Evolutionary conservation across 2,329 filamentous ascomycete species (phyloP), one percentile per base, ranked within the genome.

Genomic region (Colletotrichum aenigma): DNA sequence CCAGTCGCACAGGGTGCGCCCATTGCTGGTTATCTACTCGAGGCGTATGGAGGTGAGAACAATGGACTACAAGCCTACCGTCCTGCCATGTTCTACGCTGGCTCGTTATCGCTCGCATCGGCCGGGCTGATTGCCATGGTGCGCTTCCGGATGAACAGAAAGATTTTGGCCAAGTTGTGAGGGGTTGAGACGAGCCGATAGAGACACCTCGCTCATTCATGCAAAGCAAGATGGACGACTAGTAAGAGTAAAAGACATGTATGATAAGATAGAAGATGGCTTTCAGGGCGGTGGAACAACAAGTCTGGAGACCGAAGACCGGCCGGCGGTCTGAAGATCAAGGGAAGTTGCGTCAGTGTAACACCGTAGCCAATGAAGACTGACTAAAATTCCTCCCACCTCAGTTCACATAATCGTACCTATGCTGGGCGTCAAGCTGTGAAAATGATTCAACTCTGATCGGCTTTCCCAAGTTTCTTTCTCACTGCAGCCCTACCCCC

Each of bases 81-180:
- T 21, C 90, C 91, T 0, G 91, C 91, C 3, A 93, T 93, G 81
- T 92, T 90, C 80, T 92, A 92, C 78, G 90, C 91, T 6, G 91
- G 91, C 2, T 87, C 86, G 1, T 83, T 91, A 80, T 87, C 89
- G 1, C 79, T 89, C 21, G 85, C 80, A 2, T 86, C 89, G 2
- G 85, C 87, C 8, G 78, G 81, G 4, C 81, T 89, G 38, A 85
- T 89, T 18, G 81, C 81, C 34, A 73, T 84, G 43, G 86, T 88
- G 62, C 85, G 89, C 12, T 78, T 90, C 61, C 86, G 84, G 71
- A 84, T 87, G 55, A 86, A 84, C 75, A 81, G 78, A 62, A 83
- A 79, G 24, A 75, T 83, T 15, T 78, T 86, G 21, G 84, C 84
- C 34, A 86, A 81, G 78, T 76, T 87, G 3, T 86, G 26, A 66